phyloP scores from a whole-genome alignment of 1,284 basidiomycete species.

The Austropuccinia psidii region DNA sequence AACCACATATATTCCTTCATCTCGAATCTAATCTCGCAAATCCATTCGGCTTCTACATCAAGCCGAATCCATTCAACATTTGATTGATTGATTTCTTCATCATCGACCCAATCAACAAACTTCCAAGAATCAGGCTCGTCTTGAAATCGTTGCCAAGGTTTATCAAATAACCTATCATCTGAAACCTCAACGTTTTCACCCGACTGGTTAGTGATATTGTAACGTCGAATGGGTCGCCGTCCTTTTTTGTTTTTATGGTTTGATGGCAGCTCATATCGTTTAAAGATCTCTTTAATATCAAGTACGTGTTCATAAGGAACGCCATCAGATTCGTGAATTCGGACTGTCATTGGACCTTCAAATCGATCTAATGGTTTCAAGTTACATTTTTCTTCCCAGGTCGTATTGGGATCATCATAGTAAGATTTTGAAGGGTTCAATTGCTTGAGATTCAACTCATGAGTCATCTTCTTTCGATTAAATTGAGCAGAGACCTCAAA shows the following conservation, averaged over 20 bases:
- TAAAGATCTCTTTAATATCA: conserved; percentile 76
- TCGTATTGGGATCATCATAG: conserved; percentile 60
- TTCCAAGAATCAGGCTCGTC: conserved; percentile 86
- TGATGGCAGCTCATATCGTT: conserved; percentile 93
- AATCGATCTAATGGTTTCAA: conserved; percentile 67
- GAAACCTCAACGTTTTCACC: conserved; percentile 71
- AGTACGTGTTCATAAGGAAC: conserved; percentile 98
- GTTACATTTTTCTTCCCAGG: conserved; percentile 62
- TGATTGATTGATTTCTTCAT: conserved; percentile 92
- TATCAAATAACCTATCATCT: conserved; percentile 89
- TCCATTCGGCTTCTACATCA: conserved; percentile 99
- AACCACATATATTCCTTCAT: conserved; percentile 99
- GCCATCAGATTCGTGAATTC: conserved; percentile 97
- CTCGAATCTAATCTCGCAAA: conserved; percentile 80
- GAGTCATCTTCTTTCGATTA: conserved; percentile 95
- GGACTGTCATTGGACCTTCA: conserved; percentile 95
- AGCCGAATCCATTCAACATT: conserved; percentile 99
- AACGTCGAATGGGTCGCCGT: conserved; percentile 84
- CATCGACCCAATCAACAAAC: conserved; percentile 96
- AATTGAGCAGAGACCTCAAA: conserved; percentile 85
- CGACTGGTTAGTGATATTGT: conserved; percentile 78
- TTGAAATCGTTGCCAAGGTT: conserved; percentile 86
- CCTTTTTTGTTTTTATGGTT: conserved; percentile 99
- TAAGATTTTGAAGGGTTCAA: conserved; percentile 60
- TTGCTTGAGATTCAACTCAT: conserved; percentile 90